phyloP scores from a whole-genome alignment of 1,284 basidiomycete genomes.

The Anthracocystis walkeri region DNA sequence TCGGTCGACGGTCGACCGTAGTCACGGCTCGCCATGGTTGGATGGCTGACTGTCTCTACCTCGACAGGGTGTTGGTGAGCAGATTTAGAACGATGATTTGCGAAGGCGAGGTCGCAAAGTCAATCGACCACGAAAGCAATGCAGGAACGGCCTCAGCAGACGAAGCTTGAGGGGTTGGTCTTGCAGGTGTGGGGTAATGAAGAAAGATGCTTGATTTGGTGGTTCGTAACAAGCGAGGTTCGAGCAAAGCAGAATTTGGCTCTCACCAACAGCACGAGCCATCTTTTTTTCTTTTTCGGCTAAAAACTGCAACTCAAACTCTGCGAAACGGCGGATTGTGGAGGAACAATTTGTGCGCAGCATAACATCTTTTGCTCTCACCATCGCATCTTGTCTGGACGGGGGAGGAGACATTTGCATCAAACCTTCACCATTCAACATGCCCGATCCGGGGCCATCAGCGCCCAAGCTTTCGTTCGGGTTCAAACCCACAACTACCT shows the following conservation, averaged over 20 bases:
- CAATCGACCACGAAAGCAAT: too few species aligned
- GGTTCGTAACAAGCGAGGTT: background rate
- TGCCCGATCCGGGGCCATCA: slow-evolving; percentile 20
- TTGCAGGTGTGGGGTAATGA: slow-evolving; percentile 6
- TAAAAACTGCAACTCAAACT: background rate
- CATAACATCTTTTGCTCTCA: slow-evolving; percentile 4
- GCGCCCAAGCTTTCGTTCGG: slow-evolving; percentile 53
- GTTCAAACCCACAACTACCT: slow-evolving; percentile 30
- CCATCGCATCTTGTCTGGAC: slow-evolving; percentile 4
- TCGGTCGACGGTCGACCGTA: slow-evolving; percentile 54
- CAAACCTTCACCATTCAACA: background rate
- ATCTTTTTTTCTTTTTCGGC: background rate
- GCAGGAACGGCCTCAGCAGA: too few species aligned
- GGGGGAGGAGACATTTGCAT: background rate
- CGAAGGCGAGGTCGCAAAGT: too few species aligned
- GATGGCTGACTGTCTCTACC: background rate
- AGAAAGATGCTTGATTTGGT: background rate
- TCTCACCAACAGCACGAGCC: slow-evolving; percentile 9
- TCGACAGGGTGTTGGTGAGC: background rate
- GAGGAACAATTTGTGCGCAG: background rate
- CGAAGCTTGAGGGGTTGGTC: background rate
- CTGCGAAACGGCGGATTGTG: background rate
- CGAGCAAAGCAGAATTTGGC: background rate
- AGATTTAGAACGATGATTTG: background rate
- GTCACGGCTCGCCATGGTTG: slow-evolving; percentile 36